Evolutionary conservation across 129 eudicot genomes (phyloP).

Genomic region (Glebionis coronaria): DNA sequence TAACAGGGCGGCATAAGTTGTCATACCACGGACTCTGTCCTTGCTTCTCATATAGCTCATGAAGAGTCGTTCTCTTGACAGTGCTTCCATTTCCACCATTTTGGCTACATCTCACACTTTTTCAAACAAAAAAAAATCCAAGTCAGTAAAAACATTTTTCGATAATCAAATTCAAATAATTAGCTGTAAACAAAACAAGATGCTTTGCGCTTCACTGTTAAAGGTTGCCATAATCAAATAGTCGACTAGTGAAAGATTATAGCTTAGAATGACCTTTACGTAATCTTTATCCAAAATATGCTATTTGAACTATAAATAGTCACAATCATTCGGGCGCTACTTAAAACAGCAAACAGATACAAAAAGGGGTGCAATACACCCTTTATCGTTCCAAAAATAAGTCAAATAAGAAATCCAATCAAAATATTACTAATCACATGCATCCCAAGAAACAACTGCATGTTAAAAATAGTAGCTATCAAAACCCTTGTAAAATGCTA

Average conservation of each 20-base stretch:
- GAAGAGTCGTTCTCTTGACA: slow-evolving; percentile 77
- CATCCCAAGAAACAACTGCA: not conserved
- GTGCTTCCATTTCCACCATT: slow-evolving; percentile 67
- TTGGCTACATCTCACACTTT: slow-evolving; percentile 70
- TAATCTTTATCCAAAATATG: too few species aligned
- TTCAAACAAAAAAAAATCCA: not conserved
- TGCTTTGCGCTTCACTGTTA: too few species aligned
- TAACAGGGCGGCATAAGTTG: slow-evolving; percentile 93
- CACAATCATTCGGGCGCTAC: too few species aligned
- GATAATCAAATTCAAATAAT: too few species aligned
- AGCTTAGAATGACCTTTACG: too few species aligned
- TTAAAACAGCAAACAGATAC: too few species aligned
- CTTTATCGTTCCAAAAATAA: not conserved
- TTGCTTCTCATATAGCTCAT: slow-evolving; percentile 88
- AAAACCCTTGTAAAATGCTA: not conserved
- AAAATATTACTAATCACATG: slow-evolving; percentile 9
- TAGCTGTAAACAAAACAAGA: too few species aligned
- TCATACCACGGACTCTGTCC: slow-evolving; percentile 99
- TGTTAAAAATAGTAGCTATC: not conserved
- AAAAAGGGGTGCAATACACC: too few species aligned
- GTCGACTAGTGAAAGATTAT: too few species aligned
- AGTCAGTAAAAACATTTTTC: slow-evolving; percentile 14
- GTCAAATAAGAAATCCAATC: not conserved
- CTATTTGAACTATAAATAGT: too few species aligned
- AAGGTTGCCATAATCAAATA: too few species aligned